Evolutionary conservation across 257 asterid genomes (phyloP).

Genomic region (Gynochthodes officinalis): DNA sequence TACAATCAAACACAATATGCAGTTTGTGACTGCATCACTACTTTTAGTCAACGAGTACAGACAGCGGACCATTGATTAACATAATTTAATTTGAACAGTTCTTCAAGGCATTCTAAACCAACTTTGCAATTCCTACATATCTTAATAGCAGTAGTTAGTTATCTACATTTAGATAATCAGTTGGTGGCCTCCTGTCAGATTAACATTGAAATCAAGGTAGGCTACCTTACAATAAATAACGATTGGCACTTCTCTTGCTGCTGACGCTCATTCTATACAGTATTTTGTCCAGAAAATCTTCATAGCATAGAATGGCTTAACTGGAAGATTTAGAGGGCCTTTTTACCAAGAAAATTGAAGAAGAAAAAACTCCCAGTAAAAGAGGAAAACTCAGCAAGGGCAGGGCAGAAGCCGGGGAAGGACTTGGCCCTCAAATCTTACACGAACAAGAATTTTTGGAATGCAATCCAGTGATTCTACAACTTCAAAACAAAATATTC

Average conservation of each 20-base stretch:
- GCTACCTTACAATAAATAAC: not conserved
- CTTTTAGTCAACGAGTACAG: not conserved
- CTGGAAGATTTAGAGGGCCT: not conserved
- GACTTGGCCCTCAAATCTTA: too few species aligned
- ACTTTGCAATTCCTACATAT: not conserved
- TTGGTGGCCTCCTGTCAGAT: not conserved
- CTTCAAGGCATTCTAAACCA: not conserved
- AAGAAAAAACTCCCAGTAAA: too few species aligned
- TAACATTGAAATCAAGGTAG: not conserved
- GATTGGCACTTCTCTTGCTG: not conserved
- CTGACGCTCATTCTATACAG: not conserved
- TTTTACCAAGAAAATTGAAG: not conserved
- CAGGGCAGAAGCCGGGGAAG: too few species aligned
- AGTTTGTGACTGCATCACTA: not conserved
- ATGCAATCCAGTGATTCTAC: too few species aligned
- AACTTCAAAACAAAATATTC: too few species aligned
- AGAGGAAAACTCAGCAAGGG: too few species aligned
- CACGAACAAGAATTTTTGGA: too few species aligned
- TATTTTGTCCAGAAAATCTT: not conserved
- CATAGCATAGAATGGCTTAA: not conserved
- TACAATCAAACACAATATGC: not conserved
- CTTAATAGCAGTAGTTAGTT: conserved; percentile 4
- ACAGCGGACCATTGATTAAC: not conserved
- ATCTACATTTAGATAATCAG: not conserved
- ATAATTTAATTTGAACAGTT: not conserved